Evolutionary conservation across 768 basidiomycete species (phyloP).

Genomic region (Serendipita indica): DNA sequence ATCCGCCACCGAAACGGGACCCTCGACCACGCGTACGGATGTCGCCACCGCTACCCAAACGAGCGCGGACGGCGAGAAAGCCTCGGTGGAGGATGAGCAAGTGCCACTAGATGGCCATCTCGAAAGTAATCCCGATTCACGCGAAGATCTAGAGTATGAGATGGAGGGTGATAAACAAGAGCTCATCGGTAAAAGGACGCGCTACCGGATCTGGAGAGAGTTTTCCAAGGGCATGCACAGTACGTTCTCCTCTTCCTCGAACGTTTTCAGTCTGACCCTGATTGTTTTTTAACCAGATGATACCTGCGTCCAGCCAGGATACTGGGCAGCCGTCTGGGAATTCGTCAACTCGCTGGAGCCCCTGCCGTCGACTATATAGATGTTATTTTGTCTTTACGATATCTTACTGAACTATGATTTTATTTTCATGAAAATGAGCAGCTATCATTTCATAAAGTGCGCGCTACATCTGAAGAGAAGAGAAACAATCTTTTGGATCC

Average conservation of each 20-base stretch:
- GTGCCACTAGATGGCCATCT: no score
- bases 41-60: no score
- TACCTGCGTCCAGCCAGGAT: slow-evolving; percentile 40
- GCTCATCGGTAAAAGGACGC: slow-evolving; percentile 11
- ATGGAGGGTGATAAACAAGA: neutral
- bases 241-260: neutral
- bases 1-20: no score
- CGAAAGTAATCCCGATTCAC: no score
- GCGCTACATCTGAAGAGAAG: neutral
- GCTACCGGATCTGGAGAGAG: slow-evolving; percentile 21
- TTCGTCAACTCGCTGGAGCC: slow-evolving; percentile 24
- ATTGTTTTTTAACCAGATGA: slow-evolving; percentile 23
- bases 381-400: neutral
- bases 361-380: neutral
- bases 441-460: neutral
- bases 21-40: no score
- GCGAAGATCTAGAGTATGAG: slow-evolving; percentile 12
- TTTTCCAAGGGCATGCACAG: slow-evolving; percentile 25
- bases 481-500: no score
- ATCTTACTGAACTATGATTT: neutral
- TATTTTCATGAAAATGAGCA: neutral
- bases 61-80: no score
- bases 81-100: no score
- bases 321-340: slow-evolving; percentile 37
- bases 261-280: neutral